Percentiles rank a stretch among this genome's conserved stretches.
phyloP scores from a whole-genome alignment of 169 alveolate genomes.

The Neospora caninum region DNA sequence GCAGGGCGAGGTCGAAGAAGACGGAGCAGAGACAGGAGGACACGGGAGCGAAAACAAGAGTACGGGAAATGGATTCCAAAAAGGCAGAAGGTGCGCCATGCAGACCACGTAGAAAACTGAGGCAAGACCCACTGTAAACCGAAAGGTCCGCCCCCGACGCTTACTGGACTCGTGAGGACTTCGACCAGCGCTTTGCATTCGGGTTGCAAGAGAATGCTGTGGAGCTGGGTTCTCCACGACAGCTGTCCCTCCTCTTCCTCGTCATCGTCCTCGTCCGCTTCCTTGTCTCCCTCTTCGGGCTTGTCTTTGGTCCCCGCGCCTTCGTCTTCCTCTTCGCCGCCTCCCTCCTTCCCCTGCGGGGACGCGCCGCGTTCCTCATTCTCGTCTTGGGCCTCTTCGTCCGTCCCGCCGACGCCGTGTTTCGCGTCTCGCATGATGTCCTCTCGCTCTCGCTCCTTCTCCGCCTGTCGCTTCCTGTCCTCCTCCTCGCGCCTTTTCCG shows the following conservation, averaged over 20 bases:
- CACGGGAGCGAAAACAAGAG: too few species aligned
- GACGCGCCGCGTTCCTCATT: not conserved
- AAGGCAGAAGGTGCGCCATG: too few species aligned
- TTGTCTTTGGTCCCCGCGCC: not conserved
- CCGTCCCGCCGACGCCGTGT: not conserved
- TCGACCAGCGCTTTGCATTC: conserved; percentile 5
- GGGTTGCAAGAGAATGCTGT: not conserved
- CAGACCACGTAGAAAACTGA: not conserved
- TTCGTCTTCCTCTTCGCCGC: not conserved
- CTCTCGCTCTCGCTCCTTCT: not conserved
- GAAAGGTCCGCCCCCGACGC: not conserved
- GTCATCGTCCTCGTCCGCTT: not conserved
- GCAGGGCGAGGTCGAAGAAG: too few species aligned
- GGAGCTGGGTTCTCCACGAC: conserved; percentile 7
- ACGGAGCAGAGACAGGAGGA: too few species aligned
- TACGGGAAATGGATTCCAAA: too few species aligned
- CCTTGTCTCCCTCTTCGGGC: not conserved
- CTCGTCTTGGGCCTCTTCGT: not conserved
- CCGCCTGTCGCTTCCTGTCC: not conserved
- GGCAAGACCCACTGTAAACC: not conserved
- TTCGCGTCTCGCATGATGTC: not conserved
- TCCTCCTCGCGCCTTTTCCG: not conserved
- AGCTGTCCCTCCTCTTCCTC: not conserved
- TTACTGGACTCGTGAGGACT: not conserved
- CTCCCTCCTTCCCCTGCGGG: not conserved